These are phyloP conservation scores for Rhodosporidiobolus sp. DNA, from an alignment of 768 basidiomycete species.

Conservation along the genomic window DNA sequence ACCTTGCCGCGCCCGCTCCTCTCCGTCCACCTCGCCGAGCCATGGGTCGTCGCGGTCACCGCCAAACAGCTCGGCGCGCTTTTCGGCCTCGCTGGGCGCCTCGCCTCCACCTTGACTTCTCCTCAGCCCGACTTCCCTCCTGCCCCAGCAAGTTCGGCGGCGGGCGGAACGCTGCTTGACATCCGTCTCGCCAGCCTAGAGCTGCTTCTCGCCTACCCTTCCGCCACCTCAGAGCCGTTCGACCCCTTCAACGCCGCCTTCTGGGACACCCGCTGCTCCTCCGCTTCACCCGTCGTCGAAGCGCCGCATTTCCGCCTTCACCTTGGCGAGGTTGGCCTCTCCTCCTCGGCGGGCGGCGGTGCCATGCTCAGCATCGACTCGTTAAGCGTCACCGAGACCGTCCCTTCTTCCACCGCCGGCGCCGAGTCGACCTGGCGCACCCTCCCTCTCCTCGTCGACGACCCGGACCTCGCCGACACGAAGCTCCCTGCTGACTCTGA, in stretches of 20 bases:
- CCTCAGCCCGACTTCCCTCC: background rate
- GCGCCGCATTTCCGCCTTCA: slow-evolving; percentile 20
- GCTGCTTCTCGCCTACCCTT: slow-evolving; percentile 34
- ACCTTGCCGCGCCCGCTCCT: background rate
- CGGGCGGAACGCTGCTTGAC: background rate
- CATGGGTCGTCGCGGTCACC: slow-evolving; percentile 1
- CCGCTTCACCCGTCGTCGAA: background rate
- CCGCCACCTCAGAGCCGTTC: too few species aligned
- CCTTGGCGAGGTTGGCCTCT: slow-evolving; percentile 1
- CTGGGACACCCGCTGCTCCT: background rate
- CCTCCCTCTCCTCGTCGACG: slow-evolving; percentile 6
- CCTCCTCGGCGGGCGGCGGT: background rate
- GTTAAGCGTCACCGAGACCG: background rate
- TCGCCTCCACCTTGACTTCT: slow-evolving; percentile 19
- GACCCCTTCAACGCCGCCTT: slow-evolving; percentile 54
- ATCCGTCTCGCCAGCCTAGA: slow-evolving; percentile 41
- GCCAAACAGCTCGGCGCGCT: slow-evolving; percentile 6
- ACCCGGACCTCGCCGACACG: background rate
- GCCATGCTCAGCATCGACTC: background rate
- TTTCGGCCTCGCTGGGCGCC: slow-evolving; percentile 60
- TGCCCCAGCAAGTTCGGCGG: background rate
- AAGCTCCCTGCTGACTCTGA: background rate
- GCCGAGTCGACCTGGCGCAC: background rate
- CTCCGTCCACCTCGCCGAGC: background rate
- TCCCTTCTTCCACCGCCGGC: too few species aligned